Base-by-base conservation (phyloP, 139 green algal genomes). In the Dunaliella sp. region DNA sequence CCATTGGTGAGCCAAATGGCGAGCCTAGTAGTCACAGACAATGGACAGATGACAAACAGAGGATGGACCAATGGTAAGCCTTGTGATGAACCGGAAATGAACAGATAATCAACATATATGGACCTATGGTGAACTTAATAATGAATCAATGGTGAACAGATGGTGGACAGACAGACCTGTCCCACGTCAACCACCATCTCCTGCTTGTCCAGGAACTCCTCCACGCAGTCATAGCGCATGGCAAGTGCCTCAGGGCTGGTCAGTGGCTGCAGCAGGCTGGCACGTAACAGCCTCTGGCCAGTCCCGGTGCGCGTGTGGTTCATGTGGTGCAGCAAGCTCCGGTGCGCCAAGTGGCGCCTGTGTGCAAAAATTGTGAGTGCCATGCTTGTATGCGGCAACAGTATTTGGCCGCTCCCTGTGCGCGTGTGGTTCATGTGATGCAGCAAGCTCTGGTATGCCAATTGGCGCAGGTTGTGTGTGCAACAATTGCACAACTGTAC, bases 221-320 rank as follows among this genome's bases (percentile, higher is more conserved):
- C 83, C 84, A 93, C 77, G 58, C 80, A 87, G 30, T 87, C 90
- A 0, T 88, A 89, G 21, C 96, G 90, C 86, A 93, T 77, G 31
- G 94, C 89, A 1, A 98, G 87, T 0, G 94, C 97, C 25, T 77
- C 34, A 1, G 96, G 72, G 75, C 97, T 92, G 0, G 90, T 94
- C 33, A 98, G 90, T 0, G 96, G 96, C 88, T 98, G 96, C 81
- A 98, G 90, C 80, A 98, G 89, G 87, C 92, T 97, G 38, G 93
- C 90, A 32, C 93, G 88, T 83, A 99, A 92, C 83, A 99, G 86
- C 3, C 59, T 37, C 79, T 76, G 0, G 77, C 87, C 87, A 80
- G 83, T 37, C 80, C 73, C 7, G 72, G 81, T 85, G 81, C 81
- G 80, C 38, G 80, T 84, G 80, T 76, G 80, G 38, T 84, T 84